Percentiles rank a stretch among this genome's conserved stretches.
Evolutionary conservation across 805 yeast genomes (phyloP).

Genomic region (Millerago galiae): DNA sequence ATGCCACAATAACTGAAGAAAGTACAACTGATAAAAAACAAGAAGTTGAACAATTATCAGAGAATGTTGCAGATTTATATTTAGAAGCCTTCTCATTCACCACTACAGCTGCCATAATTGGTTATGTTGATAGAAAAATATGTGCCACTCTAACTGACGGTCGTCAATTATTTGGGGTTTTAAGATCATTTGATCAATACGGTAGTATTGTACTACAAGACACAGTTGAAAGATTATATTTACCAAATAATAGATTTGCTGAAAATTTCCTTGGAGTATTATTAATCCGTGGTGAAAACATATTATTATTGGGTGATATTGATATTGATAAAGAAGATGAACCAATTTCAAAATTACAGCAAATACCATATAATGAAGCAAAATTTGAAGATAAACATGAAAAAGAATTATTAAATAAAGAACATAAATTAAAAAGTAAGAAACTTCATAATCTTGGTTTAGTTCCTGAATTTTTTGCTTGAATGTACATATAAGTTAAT

Average conservation of each 20-base stretch:
- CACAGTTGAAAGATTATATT: conserved; percentile 77
- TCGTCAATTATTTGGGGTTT: conserved; percentile 75
- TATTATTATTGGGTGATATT: conserved; percentile 88
- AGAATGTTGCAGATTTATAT: conserved; percentile 50
- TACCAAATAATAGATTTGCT: conserved; percentile 54
- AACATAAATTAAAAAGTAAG: conserved; percentile 41
- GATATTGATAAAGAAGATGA: conserved; percentile 82
- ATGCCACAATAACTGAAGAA: conserved; percentile 2
- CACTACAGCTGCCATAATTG: conserved; percentile 85
- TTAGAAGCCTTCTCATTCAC: conserved; percentile 79
- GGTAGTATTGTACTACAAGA: conserved; percentile 88
- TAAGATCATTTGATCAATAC: conserved; percentile 93
- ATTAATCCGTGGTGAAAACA: conserved; percentile 93
- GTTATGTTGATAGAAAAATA: conserved; percentile 77
- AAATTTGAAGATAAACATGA: conserved; percentile 32
- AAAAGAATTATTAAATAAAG: conserved; percentile 29
- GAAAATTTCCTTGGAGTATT: conserved; percentile 76
- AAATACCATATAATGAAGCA: conserved; percentile 59
- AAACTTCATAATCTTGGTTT: conserved; percentile 47
- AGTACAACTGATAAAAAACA: conserved; percentile 9
- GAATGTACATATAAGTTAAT: not conserved
- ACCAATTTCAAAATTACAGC: conserved; percentile 49
- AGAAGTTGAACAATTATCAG: conserved; percentile 23
- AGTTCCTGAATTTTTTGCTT: conserved; percentile 48
- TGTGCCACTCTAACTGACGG: conserved; percentile 89